Conservation (phyloP, 129 eudicot genomes). For the Flaveria ramosissima region DNA sequence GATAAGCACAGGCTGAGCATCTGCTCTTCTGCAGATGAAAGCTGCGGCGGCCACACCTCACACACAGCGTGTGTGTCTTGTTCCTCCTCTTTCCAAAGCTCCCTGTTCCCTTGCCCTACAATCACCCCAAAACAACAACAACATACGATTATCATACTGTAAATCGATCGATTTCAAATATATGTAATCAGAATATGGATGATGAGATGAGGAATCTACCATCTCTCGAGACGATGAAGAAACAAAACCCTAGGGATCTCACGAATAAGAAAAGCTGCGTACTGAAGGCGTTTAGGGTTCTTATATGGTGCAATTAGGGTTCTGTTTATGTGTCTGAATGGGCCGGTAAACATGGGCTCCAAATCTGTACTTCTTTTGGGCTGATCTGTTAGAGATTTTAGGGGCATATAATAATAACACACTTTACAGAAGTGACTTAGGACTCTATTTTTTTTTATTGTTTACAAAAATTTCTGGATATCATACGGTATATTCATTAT, state of each 20-base stretch:
- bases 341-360: conserved; percentile 7
- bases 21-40: conserved; percentile 53
- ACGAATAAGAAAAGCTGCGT: conserved; percentile 20
- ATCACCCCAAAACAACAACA: conserved; percentile 8
- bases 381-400: neutral
- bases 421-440: too few relatives aligned
- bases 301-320: conserved; percentile 35
- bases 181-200: neutral
- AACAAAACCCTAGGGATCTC: conserved; percentile 33
- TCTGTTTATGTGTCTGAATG: neutral
- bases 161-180: neutral
- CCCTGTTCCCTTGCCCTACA: conserved; percentile 57
- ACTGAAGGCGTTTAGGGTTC: conserved; percentile 1
- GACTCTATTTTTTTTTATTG: too few relatives aligned
- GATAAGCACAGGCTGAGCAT: conserved; percentile 54
- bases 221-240: conserved; percentile 23
- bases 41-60: conserved; percentile 52
- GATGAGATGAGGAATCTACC: conserved; percentile 8
- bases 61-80: conserved; percentile 59
- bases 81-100: conserved; percentile 63
- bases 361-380: neutral
- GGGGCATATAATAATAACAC: neutral
- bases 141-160: conserved; percentile 16
- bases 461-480: too few relatives aligned
- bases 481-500: too few relatives aligned